Conservation (phyloP, 2,329 filamentous ascomycete species). For the Gnomoniopsis smithogilvyi region DNA sequence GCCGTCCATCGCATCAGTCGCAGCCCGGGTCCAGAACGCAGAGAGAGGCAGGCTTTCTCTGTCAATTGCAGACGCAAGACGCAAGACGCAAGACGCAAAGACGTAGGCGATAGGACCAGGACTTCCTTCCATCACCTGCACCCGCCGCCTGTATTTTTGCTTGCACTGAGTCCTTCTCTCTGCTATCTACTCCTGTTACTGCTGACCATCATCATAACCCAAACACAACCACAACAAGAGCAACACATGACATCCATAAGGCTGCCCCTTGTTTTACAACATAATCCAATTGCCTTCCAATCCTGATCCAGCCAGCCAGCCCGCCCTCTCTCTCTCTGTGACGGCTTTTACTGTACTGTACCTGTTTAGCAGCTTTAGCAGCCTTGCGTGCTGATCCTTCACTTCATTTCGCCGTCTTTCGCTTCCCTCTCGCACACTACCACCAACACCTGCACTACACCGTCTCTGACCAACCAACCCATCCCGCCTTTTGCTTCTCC, state of each 20-base stretch:
- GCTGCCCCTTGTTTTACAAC: constrained; percentile 2
- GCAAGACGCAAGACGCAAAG: too few species aligned
- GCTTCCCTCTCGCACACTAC: neutral
- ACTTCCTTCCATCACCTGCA: neutral
- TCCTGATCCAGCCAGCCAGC: neutral
- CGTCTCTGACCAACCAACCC: constrained; percentile 7
- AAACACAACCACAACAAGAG: neutral
- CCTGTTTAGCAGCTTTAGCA: too few species aligned
- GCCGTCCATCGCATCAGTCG: neutral
- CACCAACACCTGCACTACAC: constrained; percentile 2
- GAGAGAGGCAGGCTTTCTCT: too few species aligned
- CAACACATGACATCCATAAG: constrained; percentile 1
- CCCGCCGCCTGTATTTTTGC: neutral
- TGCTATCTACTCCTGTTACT: neutral
- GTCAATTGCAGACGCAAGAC: neutral
- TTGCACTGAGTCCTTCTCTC: neutral
- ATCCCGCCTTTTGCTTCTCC: constrained; percentile 1
- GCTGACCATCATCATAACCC: neutral
- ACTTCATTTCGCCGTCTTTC: too few species aligned
- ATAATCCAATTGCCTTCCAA: neutral
- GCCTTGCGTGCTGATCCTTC: too few species aligned
- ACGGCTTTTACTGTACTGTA: neutral
- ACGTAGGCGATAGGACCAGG: neutral
- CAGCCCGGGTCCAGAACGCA: neutral
- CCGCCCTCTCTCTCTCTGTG: constrained; percentile 1